Conservation (phyloP, 192 early-diverging fungal species). For the Entophlyctis luteolus region DNA sequence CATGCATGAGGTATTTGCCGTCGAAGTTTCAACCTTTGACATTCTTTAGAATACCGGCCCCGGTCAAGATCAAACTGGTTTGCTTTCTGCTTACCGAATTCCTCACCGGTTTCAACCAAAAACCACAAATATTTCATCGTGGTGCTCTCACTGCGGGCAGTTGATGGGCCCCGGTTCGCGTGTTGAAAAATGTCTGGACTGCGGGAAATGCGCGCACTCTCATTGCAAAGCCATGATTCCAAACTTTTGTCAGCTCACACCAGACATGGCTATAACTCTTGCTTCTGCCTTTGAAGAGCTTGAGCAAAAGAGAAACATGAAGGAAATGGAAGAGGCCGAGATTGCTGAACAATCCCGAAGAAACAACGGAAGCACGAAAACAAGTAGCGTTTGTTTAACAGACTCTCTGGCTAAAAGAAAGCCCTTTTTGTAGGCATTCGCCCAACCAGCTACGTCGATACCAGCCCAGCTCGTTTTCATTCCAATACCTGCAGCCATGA, state of each 20-base stretch:
- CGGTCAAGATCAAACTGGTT: conserved; percentile 65
- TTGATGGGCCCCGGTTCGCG: conserved; percentile 47
- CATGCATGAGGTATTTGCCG: too few species aligned
- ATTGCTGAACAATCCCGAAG: conserved; percentile 1
- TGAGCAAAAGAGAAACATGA: conserved; percentile 34
- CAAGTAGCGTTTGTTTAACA: too few species aligned
- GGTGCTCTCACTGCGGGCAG: conserved; percentile 96
- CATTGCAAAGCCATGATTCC: conserved; percentile 44
- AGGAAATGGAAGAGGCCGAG: conserved; percentile 49
- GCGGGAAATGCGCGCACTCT: conserved; percentile 33
- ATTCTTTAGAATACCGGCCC: too few species aligned
- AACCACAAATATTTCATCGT: conserved; percentile 80
- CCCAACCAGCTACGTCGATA: too few species aligned
- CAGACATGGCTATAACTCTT: conserved; percentile 39
- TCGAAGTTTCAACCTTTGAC: too few species aligned
- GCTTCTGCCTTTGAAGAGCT: conserved; percentile 44
- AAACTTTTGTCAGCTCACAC: conserved; percentile 43
- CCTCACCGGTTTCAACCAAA: conserved; percentile 88
- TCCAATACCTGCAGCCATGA: too few species aligned
- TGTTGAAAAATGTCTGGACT: conserved; percentile 40
- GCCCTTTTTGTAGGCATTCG: too few species aligned
- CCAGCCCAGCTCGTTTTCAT: too few species aligned
- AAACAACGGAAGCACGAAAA: too few species aligned
- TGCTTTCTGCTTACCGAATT: conserved; percentile 79
- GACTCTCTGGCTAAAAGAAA: too few species aligned